Percentiles rank a stretch among this genome's conserved stretches.
phyloP scores from a whole-genome alignment of 148 eudicot species.

The Camellia sinensis region DNA sequence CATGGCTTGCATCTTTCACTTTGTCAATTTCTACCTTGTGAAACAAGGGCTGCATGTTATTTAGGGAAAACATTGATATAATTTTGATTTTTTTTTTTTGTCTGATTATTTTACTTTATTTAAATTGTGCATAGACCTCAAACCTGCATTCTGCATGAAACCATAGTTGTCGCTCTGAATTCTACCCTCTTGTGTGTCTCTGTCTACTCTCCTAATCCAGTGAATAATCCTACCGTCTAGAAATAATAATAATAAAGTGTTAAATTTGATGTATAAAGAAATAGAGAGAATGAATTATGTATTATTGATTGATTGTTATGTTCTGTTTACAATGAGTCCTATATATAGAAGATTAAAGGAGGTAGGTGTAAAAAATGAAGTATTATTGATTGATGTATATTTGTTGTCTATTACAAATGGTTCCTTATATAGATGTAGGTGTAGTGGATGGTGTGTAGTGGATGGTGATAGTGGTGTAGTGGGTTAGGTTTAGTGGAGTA shows the following conservation, averaged over 20 bases:
- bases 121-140: background rate
- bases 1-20: conserved; percentile 1
- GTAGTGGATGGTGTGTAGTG: no score
- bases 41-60: background rate
- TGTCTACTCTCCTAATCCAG: background rate
- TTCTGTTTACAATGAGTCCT: no score
- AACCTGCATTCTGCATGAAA: conserved; percentile 2
- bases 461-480: no score
- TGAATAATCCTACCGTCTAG: background rate
- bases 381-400: no score
- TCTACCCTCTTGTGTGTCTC: background rate
- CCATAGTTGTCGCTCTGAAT: background rate
- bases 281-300: no score
- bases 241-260: background rate
- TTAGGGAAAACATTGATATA: background rate
- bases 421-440: no score
- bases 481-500: no score
- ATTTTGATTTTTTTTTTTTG: background rate
- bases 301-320: no score
- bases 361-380: no score
- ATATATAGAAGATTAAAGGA: no score
- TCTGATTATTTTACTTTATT: background rate
- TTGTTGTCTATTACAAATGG: no score
- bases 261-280: no score
- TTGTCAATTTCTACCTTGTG: background rate